Evolutionary conservation across 768 basidiomycete species (phyloP), one percentile per base, ranked within the genome.

Genomic region (Pleurotus tuber-regium): DNA sequence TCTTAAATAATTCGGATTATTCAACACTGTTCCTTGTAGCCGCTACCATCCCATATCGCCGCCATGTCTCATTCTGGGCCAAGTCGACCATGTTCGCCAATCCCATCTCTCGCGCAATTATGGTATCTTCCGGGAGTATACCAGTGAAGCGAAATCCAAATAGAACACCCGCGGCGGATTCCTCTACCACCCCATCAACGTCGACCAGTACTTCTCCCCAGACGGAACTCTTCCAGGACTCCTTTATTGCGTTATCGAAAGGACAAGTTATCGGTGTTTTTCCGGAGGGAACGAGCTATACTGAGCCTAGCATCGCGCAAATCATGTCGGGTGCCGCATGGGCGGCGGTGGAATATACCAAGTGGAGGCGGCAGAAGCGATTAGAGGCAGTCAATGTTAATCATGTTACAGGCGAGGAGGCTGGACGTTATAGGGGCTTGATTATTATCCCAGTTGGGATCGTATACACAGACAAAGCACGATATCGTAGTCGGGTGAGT

Each of bases 261-360:
- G 76, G 76, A 4, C 72, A 81, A 54, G 80, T 78, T 9, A 74
- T 91, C 18, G 86, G 82, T 0, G 76, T 91, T 11, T 89, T 90
- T 58, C 83, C 83, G 0, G 83, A 85, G 57, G 84, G 83, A 16
- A 79, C 78, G 28, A 75, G 72, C 48, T 77, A 79, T 54, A 79
- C 76, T 0, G 68, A 74, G 50, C 71, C 73, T 8, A 61, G 66
- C 4, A 79, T 80, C 35, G 64, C 71, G 18, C 80, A 79, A 56
- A 62, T 77, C 10, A 63, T 78, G 63, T 83, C 86, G 41, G 88
- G 89, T 4, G 78, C 79, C 2, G 79, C 82, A 4, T 86, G 87
- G 83, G 80, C 83, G 39, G 86, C 83, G 4, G 75, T 89, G 42
- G 87, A 89, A 61, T 89, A 81, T 63, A 70, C 75, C 43, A 72